Percentiles rank a stretch among this genome's conserved stretches.
Evolutionary conservation across 2,329 filamentous ascomycete species (phyloP).

Genomic region (Beauveria caledonica): DNA sequence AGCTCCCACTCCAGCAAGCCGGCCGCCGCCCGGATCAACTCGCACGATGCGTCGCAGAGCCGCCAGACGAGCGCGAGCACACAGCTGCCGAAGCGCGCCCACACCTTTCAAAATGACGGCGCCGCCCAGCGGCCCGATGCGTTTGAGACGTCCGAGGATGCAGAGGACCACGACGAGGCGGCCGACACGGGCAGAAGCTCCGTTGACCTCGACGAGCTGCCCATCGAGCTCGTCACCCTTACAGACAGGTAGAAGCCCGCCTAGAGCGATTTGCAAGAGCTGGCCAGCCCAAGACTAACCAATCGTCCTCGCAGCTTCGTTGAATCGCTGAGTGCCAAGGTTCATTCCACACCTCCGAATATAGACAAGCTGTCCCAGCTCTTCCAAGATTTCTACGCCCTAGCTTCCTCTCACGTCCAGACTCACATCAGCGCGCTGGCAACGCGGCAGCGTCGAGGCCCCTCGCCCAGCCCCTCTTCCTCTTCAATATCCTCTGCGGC

Average conservation of each 20-base stretch:
- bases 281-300: background rate
- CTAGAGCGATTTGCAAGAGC: too few relatives aligned
- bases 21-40: background rate
- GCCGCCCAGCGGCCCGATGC: conserved; percentile 31
- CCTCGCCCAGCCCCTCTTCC: conserved; percentile 48
- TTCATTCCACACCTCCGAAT: conserved; percentile 73
- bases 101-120: conserved; percentile 36
- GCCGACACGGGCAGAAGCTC: conserved; percentile 44
- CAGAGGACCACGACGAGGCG: conserved; percentile 34
- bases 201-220: conserved; percentile 77
- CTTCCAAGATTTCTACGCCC: conserved; percentile 89
- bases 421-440: conserved; percentile 80
- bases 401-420: conserved; percentile 71
- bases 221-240: conserved; percentile 85
- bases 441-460: conserved; percentile 62
- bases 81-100: conserved; percentile 34
- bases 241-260: conserved; percentile 61
- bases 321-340: conserved; percentile 78
- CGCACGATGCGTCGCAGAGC: conserved; percentile 8
- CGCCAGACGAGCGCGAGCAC: conserved; percentile 24
- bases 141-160: conserved; percentile 39
- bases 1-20: conserved; percentile 4
- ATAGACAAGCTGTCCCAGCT: conserved; percentile 76
- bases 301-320: conserved; percentile 60
- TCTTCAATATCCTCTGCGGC: conserved; percentile 45